These are phyloP conservation scores for Ceratobasidium sp. DNA, from an alignment of 1,284 basidiomycete species.

Conservation along the genomic window DNA sequence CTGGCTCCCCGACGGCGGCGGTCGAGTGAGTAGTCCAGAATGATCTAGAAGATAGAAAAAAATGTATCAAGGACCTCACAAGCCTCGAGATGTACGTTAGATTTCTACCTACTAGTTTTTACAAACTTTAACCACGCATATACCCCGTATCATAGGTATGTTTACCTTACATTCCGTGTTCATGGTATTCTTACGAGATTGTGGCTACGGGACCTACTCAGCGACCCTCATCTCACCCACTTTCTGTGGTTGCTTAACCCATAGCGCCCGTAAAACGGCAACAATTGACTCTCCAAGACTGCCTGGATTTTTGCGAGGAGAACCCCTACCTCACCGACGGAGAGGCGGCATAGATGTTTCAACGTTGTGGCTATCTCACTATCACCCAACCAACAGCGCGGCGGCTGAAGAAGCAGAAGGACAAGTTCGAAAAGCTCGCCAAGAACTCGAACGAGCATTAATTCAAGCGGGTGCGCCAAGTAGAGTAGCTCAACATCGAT, in stretches of 20 bases:
- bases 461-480: constrained; percentile 21
- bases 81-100: too few relatives aligned
- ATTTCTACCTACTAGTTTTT: too few relatives aligned
- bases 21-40: too few relatives aligned
- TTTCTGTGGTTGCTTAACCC: neutral
- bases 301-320: constrained; percentile 8
- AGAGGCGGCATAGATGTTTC: neutral
- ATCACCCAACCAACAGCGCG: constrained; percentile 7
- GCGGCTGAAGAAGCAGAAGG: neutral
- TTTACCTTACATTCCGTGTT: too few relatives aligned
- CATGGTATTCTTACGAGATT: too few relatives aligned
- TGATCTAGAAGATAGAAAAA: too few relatives aligned
- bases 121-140: too few relatives aligned
- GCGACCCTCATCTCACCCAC: too few relatives aligned
- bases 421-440: neutral
- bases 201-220: too few relatives aligned
- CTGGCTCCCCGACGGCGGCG: too few relatives aligned
- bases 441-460: neutral
- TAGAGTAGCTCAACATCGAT: constrained; percentile 36
- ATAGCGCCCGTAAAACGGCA: constrained; percentile 8
- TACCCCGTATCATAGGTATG: too few relatives aligned
- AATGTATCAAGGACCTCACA: too few relatives aligned
- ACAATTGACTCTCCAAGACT: constrained; percentile 30
- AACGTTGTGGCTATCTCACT: neutral
- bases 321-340: neutral